phyloP scores from a whole-genome alignment of 305 asterid genomes.

The Vinca major region DNA sequence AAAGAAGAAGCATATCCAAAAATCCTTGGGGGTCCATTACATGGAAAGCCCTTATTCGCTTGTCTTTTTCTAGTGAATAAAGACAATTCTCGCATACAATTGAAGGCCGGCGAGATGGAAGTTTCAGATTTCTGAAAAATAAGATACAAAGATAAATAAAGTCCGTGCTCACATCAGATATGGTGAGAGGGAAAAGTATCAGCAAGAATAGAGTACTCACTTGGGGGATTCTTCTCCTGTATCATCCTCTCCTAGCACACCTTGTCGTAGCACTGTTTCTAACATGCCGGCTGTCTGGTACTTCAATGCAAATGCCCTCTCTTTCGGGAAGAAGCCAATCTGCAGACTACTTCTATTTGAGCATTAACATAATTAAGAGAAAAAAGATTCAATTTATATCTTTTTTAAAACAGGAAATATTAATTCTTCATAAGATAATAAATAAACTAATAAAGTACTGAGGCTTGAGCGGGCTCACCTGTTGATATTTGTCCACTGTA shows the following conservation, averaged over 20 bases:
- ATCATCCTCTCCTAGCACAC: slow-evolving; percentile 96
- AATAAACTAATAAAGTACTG: slow-evolving; percentile 1
- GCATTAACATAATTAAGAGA: slow-evolving; percentile 28
- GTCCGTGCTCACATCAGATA: background rate
- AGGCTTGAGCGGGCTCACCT: slow-evolving; percentile 44
- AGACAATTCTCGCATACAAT: slow-evolving; percentile 89
- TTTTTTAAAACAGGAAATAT: background rate
- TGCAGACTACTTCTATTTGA: slow-evolving; percentile 64
- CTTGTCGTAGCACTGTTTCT: slow-evolving; percentile 85
- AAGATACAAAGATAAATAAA: slow-evolving; percentile 11
- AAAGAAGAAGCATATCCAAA: slow-evolving; percentile 64
- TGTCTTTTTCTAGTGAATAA: slow-evolving; percentile 60
- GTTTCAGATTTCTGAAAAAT: slow-evolving; percentile 60
- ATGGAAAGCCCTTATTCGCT: slow-evolving; percentile 72
- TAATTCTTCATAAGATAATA: slow-evolving; percentile 8
- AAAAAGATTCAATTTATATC: slow-evolving; percentile 6
- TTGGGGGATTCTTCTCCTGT: slow-evolving; percentile 88
- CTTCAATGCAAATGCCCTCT: slow-evolving; percentile 87
- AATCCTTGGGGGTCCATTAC: slow-evolving; percentile 67
- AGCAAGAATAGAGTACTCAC: slow-evolving; percentile 28
- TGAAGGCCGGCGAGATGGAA: slow-evolving; percentile 77
- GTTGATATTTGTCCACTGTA: slow-evolving; percentile 94
- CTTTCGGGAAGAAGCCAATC: slow-evolving; percentile 77
- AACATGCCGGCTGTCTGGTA: slow-evolving; percentile 96
- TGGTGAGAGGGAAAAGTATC: slow-evolving; percentile 2